These are phyloP conservation scores for Paramecium pentaurelia DNA, from an alignment of 73 alveolate species.

Conservation along the genomic window DNA sequence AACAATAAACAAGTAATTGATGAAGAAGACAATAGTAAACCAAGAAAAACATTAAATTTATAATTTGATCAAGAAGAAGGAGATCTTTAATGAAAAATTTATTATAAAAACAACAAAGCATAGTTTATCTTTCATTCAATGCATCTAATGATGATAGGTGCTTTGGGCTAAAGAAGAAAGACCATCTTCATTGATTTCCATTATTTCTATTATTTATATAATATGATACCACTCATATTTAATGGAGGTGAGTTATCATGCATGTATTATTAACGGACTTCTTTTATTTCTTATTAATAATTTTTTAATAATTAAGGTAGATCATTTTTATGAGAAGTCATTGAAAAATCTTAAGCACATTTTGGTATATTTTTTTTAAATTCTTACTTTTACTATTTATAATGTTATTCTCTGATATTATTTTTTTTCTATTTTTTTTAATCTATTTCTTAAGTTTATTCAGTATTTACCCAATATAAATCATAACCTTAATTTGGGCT, in stretches of 20 bases:
- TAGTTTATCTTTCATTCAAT: not conserved
- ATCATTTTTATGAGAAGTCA: conserved; percentile 1
- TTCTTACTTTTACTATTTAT: not conserved
- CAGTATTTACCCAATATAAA: not conserved
- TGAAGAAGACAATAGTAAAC: not conserved
- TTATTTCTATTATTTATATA: not conserved
- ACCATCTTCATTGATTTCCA: conserved; percentile 6
- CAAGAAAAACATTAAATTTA: not conserved
- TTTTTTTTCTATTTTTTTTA: not conserved
- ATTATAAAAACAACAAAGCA: not conserved
- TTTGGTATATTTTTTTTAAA: not conserved
- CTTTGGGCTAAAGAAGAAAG: conserved; percentile 18
- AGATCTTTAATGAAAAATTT: not conserved
- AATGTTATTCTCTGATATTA: not conserved
- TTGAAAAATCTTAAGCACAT: not conserved
- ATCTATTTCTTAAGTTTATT: not conserved
- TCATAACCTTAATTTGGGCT: not conserved
- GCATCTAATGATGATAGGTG: not conserved
- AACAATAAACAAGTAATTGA: not conserved
- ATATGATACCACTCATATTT: not conserved
- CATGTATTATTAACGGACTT: not conserved
- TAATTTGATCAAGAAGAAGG: not conserved
- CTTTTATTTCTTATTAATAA: not conserved
- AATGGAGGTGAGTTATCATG: not conserved
- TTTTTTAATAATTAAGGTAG: not conserved